Evolutionary conservation across 2,329 filamentous ascomycete genomes (phyloP), one percentile per base, ranked within the genome.

Genomic region (Pseudocercospora fijiensis): DNA sequence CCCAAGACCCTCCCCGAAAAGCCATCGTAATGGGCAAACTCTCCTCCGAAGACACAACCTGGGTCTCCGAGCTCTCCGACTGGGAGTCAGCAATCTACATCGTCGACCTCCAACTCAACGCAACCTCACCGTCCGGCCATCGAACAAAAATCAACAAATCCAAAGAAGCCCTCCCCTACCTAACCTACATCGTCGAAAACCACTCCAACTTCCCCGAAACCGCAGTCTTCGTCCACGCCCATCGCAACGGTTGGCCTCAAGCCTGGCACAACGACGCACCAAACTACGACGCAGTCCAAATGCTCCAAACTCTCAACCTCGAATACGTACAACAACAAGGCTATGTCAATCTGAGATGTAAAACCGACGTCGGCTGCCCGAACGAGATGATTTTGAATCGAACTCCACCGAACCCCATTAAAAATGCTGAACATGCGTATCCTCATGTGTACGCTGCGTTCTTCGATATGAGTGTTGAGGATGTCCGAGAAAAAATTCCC

Each of bases 21-120:
- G 75, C 64, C 16, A 63, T 76, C 4, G 72, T 75, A 13, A 79
- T 82, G 75, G 80, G 80, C 16, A 79, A 75, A 64, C 62, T 81
- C 13, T 72, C 77, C 43, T 74, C 74, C 27, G 80, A 83, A 64
- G 72, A 79, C 62, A 78, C 79, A 6, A 69, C 75, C 18, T 83
- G 81, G 81, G 78, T 83, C 1, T 67, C 72, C 13, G 67, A 77
- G 33, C 75, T 83, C n/a, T 76, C 78, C 2, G 79, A 81, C 68
- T 82, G 80, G 80, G 75, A 82, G 70, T 73, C 74, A 26, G 78
- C 78, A 13, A 79, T 82, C 58, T 82, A 80, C 71, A 74, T 72
- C 62, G 80, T 78, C 60, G 79, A 80, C 68, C 67, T 71, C 2
- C 74, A 75, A 47, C 71, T 73, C 58, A 67, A 70, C 49, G 62